These are phyloP conservation scores for Kokia cookei DNA, from an alignment of 441 rosid genomes.

Conservation along the genomic window DNA sequence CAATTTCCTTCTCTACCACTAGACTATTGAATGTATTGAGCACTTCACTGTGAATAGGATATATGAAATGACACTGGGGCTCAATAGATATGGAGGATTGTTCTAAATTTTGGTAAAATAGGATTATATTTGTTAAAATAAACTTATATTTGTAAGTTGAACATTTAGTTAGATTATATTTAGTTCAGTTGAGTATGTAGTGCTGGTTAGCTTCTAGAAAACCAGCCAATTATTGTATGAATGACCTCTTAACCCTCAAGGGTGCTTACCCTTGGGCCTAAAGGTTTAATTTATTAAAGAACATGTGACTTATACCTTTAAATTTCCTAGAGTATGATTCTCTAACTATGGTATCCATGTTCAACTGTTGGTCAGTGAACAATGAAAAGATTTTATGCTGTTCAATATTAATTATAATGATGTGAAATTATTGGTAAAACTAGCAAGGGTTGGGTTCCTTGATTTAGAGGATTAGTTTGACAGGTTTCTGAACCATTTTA, in stretches of 20 bases:
- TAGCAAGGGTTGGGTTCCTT: background rate
- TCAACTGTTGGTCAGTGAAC: background rate
- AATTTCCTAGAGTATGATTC: background rate
- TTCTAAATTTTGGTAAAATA: background rate
- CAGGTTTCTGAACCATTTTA: background rate
- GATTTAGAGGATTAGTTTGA: background rate
- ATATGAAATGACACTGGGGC: background rate
- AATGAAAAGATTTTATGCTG: background rate
- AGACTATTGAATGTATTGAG: background rate
- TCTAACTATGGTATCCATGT: background rate
- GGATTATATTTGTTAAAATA: background rate
- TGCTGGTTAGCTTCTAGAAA: background rate
- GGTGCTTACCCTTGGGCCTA: background rate
- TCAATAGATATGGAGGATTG: background rate
- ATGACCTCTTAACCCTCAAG: background rate
- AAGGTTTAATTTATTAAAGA: background rate
- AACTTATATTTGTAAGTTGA: background rate
- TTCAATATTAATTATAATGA: background rate
- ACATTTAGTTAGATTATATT: background rate
- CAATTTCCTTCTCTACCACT: background rate
- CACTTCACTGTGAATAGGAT: background rate
- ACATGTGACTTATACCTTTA: background rate
- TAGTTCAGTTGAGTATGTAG: background rate
- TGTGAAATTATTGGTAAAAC: background rate
- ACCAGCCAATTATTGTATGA: background rate